Conservation (phyloP, 768 basidiomycete genomes). For the Cyclocybe aegerita region DNA sequence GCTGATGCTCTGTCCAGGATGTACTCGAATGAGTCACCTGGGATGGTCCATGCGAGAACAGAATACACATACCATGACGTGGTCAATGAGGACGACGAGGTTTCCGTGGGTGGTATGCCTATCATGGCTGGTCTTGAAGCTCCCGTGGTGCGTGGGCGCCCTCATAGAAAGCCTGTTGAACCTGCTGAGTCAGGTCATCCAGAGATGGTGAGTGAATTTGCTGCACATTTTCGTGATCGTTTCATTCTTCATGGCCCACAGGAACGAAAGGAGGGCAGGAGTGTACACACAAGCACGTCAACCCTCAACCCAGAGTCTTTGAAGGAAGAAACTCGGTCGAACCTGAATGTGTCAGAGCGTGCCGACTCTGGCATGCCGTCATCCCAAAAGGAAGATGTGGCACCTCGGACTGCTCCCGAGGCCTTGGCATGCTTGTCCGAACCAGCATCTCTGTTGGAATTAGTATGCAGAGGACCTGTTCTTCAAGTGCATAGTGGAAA, state of each 20-base stretch:
- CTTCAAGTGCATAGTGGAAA: constrained; percentile 16
- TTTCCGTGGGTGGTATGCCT: not conserved
- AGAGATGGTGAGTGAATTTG: constrained; percentile 19
- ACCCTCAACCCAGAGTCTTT: not conserved
- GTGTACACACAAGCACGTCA: not conserved
- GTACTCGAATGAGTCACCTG: constrained; percentile 17
- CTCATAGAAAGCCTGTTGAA: constrained; percentile 1
- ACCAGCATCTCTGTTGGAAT: not conserved
- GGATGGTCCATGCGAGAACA: constrained; percentile 12
- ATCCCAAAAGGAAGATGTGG: too few species aligned
- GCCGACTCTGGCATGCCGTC: too few species aligned
- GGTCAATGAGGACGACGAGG: constrained; percentile 7
- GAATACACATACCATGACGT: constrained; percentile 21
- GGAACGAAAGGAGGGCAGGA: constrained; percentile 23
- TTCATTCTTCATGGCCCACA: constrained; percentile 26
- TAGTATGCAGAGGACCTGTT: constrained; percentile 11
- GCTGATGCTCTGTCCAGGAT: constrained; percentile 28
- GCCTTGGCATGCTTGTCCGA: not conserved
- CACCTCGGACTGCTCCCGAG: not conserved
- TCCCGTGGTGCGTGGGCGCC: not conserved
- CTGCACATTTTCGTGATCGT: constrained; percentile 14
- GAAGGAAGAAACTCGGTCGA: not conserved
- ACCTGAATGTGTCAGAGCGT: not conserved
- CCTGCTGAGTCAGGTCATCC: constrained; percentile 4
- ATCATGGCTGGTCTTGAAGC: constrained; percentile 4